These are phyloP conservation scores for Arthrobotrys iridis DNA, from an alignment of 2,329 filamentous ascomycete species.

Conservation along the genomic window DNA sequence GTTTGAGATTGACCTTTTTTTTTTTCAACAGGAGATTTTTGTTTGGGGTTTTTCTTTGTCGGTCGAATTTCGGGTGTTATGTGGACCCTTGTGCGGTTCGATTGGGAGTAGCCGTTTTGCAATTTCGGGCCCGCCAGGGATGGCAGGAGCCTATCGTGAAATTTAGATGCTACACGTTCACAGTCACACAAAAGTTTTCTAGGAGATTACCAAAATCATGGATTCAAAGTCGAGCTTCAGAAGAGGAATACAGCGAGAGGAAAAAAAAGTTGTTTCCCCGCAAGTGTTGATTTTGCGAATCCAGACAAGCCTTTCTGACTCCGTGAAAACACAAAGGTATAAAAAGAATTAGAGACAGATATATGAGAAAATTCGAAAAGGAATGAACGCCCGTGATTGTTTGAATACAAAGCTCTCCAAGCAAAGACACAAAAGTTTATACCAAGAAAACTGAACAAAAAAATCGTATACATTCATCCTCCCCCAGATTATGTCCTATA, in stretches of 20 bases:
- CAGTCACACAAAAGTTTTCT: neutral
- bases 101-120: neutral
- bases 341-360: constrained; percentile 1
- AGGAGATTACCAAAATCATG: neutral
- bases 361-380: neutral
- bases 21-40: neutral
- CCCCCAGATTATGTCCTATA: neutral
- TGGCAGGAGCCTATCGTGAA: constrained; percentile 5
- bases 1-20: neutral
- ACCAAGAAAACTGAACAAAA: constrained; percentile 31
- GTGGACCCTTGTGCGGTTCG: neutral
- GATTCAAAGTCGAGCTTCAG: neutral
- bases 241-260: neutral
- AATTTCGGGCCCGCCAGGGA: constrained; percentile 15
- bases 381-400: constrained; percentile 15
- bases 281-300: constrained; percentile 8
- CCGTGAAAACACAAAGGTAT: neutral
- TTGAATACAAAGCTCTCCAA: neutral
- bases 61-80: constrained; percentile 13
- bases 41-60: neutral
- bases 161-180: constrained; percentile 2
- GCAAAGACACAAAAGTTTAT: constrained; percentile 19
- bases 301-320: constrained; percentile 16
- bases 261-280: neutral
- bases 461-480: constrained; percentile 24